Evolutionary conservation across 208 protist genomes (phyloP), one percentile per base, ranked within the genome.

Genomic region (Porcisia hertigi): DNA sequence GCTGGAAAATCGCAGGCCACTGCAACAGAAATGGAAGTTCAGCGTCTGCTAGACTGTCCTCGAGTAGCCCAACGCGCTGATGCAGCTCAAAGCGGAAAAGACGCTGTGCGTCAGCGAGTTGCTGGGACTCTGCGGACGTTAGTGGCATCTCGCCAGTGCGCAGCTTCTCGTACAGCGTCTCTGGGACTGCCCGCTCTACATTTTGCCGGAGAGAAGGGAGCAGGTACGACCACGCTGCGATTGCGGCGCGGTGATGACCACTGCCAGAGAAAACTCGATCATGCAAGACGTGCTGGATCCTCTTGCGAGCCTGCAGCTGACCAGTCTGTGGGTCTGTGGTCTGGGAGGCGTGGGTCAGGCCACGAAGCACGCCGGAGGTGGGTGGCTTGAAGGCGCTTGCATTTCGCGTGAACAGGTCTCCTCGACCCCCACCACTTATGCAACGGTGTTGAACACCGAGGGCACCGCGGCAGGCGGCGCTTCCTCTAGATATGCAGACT

Each of bases 71-170:
- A 39, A 97, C 62, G 14, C 90, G 90, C 47, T 88, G 84, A 47
- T 88, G 85, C 25, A 97, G 79, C 75, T 97, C 92, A 66, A 93
- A 95, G 45, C 84, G 77, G 73, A 94, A 92, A 18, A 90, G 69
- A 25, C 64, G 65, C 73, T 92, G 88, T 14, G 85, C 87, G 6
- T 83, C 84, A 6, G 49, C 34, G 41, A 89, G 71, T 39, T 67
- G 55, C 34, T 79, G 58, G 41, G 41, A 34, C 70, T 88, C 85
- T 30, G 45, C 30, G 54, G 64, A 11, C 9, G 82, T 79, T 20
- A 92, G 73, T 1, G 77, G 6, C 11, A 1, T 55, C 60, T 76
- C 45, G 14, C 70, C 75, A 23, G 77, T 49, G 36, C 36, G 34
- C 34, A 92, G 71, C 62, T 85, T 81, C 14, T 82, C 67, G 63